Percentiles rank a stretch among this genome's conserved stretches.
phyloP scores from a whole-genome alignment of 2,329 filamentous ascomycete genomes.

The Fusarium scirpi region DNA sequence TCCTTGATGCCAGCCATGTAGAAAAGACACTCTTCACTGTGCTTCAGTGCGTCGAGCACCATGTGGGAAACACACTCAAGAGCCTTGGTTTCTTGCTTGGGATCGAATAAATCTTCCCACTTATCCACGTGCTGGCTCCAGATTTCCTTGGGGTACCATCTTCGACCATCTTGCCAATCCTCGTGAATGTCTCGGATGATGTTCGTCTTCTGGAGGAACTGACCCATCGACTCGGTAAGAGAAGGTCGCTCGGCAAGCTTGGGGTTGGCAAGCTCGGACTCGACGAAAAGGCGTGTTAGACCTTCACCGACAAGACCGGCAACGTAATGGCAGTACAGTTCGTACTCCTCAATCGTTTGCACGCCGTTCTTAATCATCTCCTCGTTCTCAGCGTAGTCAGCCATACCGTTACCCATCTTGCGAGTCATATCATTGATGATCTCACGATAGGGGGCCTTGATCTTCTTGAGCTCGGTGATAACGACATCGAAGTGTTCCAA shows the following conservation, averaged over 20 bases:
- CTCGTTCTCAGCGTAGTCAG: constrained; percentile 89
- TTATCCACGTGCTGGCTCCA: constrained; percentile 95
- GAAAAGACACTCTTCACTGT: constrained; percentile 94
- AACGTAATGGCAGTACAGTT: constrained; percentile 97
- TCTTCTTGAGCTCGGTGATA: constrained; percentile 85
- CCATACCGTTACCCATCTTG: constrained; percentile 99
- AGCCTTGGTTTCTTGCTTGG: constrained; percentile 80
- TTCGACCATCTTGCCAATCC: constrained; percentile 86
- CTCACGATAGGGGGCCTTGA: constrained; percentile 84
- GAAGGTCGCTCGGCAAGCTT: constrained; percentile 81
- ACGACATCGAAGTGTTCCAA: constrained; percentile 93
- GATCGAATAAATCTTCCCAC: constrained; percentile 91
- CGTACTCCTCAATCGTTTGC: constrained; percentile 87
- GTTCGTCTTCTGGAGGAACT: constrained; percentile 98
- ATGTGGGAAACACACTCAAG: constrained; percentile 92
- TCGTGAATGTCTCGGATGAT: constrained; percentile 97
- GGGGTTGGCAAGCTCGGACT: constrained; percentile 86
- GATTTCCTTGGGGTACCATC: constrained; percentile 96
- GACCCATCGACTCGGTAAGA: constrained; percentile 94
- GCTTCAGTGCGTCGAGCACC: constrained; percentile 88
- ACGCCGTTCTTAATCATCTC: constrained; percentile 85
- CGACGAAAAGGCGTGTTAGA: constrained; percentile 88
- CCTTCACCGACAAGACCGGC: constrained; percentile 98
- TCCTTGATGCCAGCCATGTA: constrained; percentile 96
- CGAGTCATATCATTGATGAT: constrained; percentile 94